Evolutionary conservation across 345 rosid species (phyloP).

Genomic region (Cochlearia excelsa): DNA sequence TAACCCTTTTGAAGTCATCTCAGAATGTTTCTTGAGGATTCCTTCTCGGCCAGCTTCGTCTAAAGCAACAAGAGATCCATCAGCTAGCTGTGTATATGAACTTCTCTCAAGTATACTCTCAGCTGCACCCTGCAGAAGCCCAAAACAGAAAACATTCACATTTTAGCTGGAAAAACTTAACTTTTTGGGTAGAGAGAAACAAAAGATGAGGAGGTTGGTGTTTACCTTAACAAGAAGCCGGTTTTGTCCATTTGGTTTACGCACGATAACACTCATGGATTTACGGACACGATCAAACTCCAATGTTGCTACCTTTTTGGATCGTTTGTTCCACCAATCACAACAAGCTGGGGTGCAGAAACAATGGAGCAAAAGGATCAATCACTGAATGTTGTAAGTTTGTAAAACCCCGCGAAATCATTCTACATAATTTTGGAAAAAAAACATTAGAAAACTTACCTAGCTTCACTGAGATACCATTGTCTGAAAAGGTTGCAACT

Average conservation of each 20-base stretch:
- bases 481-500: constrained; percentile 58
- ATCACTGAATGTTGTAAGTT: neutral
- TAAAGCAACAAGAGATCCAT: constrained; percentile 67
- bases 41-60: constrained; percentile 73
- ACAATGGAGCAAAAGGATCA: neutral
- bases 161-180: neutral
- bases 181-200: neutral
- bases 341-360: constrained; percentile 50
- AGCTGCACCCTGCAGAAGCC: constrained; percentile 70
- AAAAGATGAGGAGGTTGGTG: neutral
- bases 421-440: neutral
- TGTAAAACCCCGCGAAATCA: too few species aligned
- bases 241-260: constrained; percentile 61
- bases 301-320: constrained; percentile 69
- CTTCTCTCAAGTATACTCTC: constrained; percentile 84
- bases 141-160: neutral
- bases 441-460: constrained; percentile 41
- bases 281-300: constrained; percentile 88
- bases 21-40: constrained; percentile 54
- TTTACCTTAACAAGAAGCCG: constrained; percentile 84
- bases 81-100: constrained; percentile 73
- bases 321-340: constrained; percentile 77
- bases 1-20: constrained; percentile 82
- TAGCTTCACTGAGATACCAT: constrained; percentile 56
- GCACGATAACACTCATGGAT: constrained; percentile 82